phyloP scores from a whole-genome alignment of 352 stramenopile genomes.

The Globisporangium paddicum region DNA sequence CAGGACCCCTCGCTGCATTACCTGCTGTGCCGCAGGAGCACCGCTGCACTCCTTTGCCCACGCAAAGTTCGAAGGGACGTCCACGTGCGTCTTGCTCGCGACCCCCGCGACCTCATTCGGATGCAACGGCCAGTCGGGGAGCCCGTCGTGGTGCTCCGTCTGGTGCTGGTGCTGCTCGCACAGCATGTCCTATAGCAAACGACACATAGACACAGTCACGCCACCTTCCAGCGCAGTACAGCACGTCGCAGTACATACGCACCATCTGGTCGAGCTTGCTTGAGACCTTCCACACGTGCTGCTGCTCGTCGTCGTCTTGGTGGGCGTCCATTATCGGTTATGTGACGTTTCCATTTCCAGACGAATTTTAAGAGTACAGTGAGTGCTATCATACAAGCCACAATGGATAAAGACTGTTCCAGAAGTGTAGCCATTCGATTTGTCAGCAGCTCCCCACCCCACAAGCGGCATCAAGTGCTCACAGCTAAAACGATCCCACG shows the following conservation, averaged over 20 bases:
- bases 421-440: neutral
- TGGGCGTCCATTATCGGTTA: neutral
- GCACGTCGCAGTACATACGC: neutral
- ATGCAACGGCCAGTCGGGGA: constrained; percentile 39
- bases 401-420: neutral
- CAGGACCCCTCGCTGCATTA: too few relatives aligned
- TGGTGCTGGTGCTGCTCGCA: constrained; percentile 56
- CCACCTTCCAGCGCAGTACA: neutral
- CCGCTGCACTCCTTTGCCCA: constrained; percentile 19
- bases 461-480: too few relatives aligned
- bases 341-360: neutral
- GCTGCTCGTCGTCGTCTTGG: neutral
- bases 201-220: neutral
- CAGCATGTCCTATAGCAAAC: constrained; percentile 26
- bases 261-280: constrained; percentile 41
- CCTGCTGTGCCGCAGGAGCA: neutral
- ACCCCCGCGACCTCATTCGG: constrained; percentile 30
- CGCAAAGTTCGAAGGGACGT: constrained; percentile 43
- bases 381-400: neutral
- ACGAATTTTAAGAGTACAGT: neutral
- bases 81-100: constrained; percentile 13
- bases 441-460: neutral
- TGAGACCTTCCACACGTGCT: constrained; percentile 56
- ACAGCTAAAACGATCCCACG: too few relatives aligned
- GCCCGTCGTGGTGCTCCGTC: constrained; percentile 33